These are phyloP conservation scores for Dactylis glomerata DNA, from an alignment of 176 grass and related monocot genomes.

Conservation along the genomic window DNA sequence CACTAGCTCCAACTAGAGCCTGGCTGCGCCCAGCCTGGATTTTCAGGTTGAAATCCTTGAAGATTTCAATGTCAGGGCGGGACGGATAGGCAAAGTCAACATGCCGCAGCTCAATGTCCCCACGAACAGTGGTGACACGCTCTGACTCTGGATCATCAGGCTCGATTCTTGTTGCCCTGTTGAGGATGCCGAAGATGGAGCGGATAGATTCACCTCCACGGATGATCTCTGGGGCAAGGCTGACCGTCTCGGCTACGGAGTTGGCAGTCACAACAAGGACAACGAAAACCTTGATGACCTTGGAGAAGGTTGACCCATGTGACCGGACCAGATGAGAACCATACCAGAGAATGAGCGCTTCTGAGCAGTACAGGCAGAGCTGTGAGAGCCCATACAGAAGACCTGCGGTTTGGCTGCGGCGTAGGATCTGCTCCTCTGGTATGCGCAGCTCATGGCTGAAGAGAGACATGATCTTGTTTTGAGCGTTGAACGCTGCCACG, in stretches of 20 bases:
- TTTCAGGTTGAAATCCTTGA: conserved; percentile 97
- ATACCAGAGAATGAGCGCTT: conserved; percentile 96
- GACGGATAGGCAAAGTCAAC: conserved; percentile 81
- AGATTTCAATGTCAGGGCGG: conserved; percentile 73
- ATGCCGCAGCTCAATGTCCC: conserved; percentile 88
- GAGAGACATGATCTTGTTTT: conserved; percentile 72
- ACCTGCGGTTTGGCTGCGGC: conserved; percentile 86
- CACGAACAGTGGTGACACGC: conserved; percentile 53
- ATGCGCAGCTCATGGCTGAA: conserved; percentile 74
- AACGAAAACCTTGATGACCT: conserved; percentile 98
- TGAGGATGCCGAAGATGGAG: conserved; percentile 85
- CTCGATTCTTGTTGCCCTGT: conserved; percentile 73
- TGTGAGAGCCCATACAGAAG: conserved; percentile 88
- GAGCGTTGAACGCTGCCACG: conserved; percentile 88
- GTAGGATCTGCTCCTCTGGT: conserved; percentile 69
- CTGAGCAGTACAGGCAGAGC: conserved; percentile 78
- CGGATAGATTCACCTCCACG: conserved; percentile 82
- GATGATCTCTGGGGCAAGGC: conserved; percentile 85
- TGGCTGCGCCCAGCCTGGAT: conserved; percentile 88
- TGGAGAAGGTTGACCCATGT: conserved; percentile 84
- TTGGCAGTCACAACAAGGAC: conserved; percentile 96
- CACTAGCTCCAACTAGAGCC: conserved; percentile 82
- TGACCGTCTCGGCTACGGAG: conserved; percentile 86
- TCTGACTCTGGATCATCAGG: conserved; percentile 83
- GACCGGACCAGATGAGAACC: conserved; percentile 75